Evolutionary conservation across 345 rosid genomes (phyloP), one percentile per base, ranked within the genome.

Genomic region (Linum tenue): DNA sequence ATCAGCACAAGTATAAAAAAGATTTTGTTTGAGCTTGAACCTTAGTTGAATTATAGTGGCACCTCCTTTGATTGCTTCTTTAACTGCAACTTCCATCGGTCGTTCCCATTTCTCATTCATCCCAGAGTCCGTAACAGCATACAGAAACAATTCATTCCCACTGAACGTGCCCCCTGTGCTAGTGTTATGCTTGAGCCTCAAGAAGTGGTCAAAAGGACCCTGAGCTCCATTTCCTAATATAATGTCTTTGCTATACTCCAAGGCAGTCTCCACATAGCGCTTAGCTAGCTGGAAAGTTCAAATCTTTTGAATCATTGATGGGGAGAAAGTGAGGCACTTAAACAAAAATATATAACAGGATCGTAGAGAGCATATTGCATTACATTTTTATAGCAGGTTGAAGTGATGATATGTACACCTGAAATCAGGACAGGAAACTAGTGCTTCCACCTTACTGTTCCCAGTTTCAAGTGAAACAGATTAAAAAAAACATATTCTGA

Each of bases 131-230:
- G 97, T 90, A 55, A 90, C 96, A 68, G 97, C 96, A 66, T 90
- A 90, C 50, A 94, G 78, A 75, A 94, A 84, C 60, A 94, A 72
- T 73, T 80, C 76, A 61, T 73, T 79, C n/a, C 95, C 90, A 75
- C 80, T 75, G 63, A 90, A 87, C 37, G 61, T 64, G 48, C 59
- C 71, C 58, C 43, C 74, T 70, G 72, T 81, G 15, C 12, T 5
- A 73, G 56, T 68, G 60, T 56, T 73, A 67, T 65, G 69, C 75
- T 82, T 86, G 59, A 94, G 87, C 78, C 67, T 65, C 41, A 90
- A 77, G 37, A 82, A 81, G 71, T 94, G 99, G 77, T 94, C 97
- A 67, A 94, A 85, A 14, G 97, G 99, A 42, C 99, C 96, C 83
- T 90, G 95, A 73, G 68, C 81, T 37, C 97, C 99, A 76, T 76